These are phyloP conservation scores for Harringtonia lauricola DNA, from an alignment of 2,329 filamentous ascomycete species.

Conservation along the genomic window DNA sequence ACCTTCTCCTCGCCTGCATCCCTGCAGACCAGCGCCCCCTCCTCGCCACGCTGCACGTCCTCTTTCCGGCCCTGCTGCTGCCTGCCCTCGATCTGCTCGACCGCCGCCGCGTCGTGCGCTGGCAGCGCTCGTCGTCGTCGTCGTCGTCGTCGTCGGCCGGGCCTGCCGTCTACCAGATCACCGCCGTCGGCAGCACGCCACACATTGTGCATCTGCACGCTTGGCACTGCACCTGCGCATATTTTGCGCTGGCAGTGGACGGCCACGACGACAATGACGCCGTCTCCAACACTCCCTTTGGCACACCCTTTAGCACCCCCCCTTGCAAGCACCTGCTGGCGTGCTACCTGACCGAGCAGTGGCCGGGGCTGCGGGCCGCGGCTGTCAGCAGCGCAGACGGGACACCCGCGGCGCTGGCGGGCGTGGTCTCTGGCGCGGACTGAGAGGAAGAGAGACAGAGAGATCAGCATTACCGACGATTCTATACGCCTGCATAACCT, in stretches of 20 bases:
- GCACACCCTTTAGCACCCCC: conserved; percentile 15
- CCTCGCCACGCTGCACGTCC: conserved; percentile 70
- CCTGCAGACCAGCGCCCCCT: conserved; percentile 35
- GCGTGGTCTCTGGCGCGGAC: conserved; percentile 41
- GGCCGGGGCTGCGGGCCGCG: conserved; percentile 42
- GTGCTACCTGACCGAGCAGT: conserved; percentile 62
- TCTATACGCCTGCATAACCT: neutral
- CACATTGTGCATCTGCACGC: conserved; percentile 65
- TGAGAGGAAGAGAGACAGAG: neutral
- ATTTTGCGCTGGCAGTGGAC: conserved; percentile 61
- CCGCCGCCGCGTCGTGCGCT: conserved; percentile 54
- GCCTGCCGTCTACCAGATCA: conserved; percentile 13
- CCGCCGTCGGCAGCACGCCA: conserved; percentile 14
- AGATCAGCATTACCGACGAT: too few relatives aligned
- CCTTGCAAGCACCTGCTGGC: conserved; percentile 87
- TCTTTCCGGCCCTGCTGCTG: conserved; percentile 72
- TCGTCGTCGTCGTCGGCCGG: neutral
- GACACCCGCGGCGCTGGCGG: conserved; percentile 54
- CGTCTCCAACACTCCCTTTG: neutral
- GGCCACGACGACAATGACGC: neutral
- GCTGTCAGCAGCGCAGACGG: conserved; percentile 25
- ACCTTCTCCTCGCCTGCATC: conserved; percentile 18
- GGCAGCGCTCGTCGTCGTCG: neutral
- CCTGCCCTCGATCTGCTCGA: conserved; percentile 85
- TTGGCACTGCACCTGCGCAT: conserved; percentile 88